Evolutionary conservation across 495 filamentous ascomycete genomes (phyloP).

Genomic region (Penicillium salamii): DNA sequence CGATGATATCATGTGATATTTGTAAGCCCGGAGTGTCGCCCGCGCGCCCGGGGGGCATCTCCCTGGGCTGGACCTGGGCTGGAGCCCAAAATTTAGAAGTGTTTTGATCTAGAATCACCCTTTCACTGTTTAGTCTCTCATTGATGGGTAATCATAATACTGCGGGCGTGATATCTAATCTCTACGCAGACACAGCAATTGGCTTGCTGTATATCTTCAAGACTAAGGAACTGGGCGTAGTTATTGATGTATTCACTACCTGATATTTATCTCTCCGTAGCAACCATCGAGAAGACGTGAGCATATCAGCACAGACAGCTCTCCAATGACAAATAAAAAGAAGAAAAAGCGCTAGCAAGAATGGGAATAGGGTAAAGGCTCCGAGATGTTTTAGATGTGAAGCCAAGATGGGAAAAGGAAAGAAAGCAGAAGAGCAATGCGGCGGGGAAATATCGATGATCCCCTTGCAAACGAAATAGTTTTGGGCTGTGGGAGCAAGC

Average conservation of each 20-base stretch:
- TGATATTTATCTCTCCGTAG: background rate
- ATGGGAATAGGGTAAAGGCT: constrained; percentile 36
- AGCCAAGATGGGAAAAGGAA: constrained; percentile 3
- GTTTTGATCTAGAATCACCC: too few relatives aligned
- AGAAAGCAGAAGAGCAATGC: constrained; percentile 3
- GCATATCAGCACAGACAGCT: background rate
- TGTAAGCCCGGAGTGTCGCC: background rate
- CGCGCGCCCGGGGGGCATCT: too few relatives aligned
- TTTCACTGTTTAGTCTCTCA: too few relatives aligned
- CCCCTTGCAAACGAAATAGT: too few relatives aligned
- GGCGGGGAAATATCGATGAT: background rate
- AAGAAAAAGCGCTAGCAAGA: constrained; percentile 19
- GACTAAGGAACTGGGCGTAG: background rate
- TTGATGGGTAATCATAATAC: too few relatives aligned
- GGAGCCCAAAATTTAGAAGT: too few relatives aligned
- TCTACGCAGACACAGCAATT: too few relatives aligned
- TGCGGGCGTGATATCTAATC: too few relatives aligned
- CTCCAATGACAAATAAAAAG: background rate
- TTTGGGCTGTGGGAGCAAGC: background rate
- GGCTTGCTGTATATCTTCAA: background rate
- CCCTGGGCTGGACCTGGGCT: background rate
- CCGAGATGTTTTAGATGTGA: constrained; percentile 9
- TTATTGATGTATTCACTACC: constrained; percentile 1
- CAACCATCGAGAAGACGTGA: background rate
- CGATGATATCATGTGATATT: constrained; percentile 34